phyloP scores from a whole-genome alignment of 2,329 filamentous ascomycete species.

The Aspergillus amoenus region DNA sequence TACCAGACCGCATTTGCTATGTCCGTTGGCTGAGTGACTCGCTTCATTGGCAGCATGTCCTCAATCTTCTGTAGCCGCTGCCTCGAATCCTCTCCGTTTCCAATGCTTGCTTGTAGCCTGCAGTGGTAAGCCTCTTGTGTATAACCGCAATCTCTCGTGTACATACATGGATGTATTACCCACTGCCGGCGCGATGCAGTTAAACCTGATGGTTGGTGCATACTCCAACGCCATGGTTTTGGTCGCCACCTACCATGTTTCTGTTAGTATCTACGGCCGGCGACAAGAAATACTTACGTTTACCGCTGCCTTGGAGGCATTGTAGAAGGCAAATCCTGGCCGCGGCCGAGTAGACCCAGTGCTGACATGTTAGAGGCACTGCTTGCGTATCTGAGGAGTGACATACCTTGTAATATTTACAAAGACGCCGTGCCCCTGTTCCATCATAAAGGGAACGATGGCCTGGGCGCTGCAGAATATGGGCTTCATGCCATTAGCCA shows the following conservation, averaged over 20 bases:
- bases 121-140: not conserved
- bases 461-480: not conserved
- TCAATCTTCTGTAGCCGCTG: not conserved
- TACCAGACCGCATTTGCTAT: not conserved
- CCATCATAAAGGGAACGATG: not conserved
- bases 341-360: not conserved
- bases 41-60: not conserved
- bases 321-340: not conserved
- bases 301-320: not conserved
- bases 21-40: not conserved
- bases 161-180: not conserved
- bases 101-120: not conserved
- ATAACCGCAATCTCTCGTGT: not conserved
- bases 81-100: not conserved
- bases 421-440: not conserved
- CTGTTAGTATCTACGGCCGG: not conserved
- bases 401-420: not conserved
- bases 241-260: not conserved
- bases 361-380: not conserved
- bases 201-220: not conserved
- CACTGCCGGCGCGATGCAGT: not conserved
- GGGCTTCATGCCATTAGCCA: not conserved
- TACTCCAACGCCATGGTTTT: not conserved
- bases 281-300: not conserved
- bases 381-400: not conserved